Percentiles rank a stretch among this genome's conserved stretches.
phyloP scores from a whole-genome alignment of 495 filamentous ascomycete genomes.

The Aspergillus ellipticus region DNA sequence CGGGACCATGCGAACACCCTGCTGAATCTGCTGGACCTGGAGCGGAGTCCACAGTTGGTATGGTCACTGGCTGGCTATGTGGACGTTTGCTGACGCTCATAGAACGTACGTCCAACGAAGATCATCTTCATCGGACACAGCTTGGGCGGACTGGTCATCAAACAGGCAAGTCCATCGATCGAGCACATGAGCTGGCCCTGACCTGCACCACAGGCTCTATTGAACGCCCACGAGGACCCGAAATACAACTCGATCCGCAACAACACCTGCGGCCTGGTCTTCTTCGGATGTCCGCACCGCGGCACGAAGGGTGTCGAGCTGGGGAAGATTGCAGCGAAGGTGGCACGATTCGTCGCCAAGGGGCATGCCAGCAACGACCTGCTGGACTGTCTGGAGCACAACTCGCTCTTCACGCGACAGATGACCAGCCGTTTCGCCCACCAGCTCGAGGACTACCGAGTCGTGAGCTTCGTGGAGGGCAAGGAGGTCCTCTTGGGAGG shows the following conservation, averaged over 20 bases:
- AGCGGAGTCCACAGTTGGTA: slow-evolving; percentile 28
- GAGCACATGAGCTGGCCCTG: neutral
- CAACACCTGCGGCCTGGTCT: slow-evolving; percentile 40
- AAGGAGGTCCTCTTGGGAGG: slow-evolving; percentile 36
- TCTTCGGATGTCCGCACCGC: slow-evolving; percentile 46
- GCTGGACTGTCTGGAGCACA: slow-evolving; percentile 33
- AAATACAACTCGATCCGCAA: slow-evolving; percentile 36
- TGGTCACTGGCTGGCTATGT: neutral
- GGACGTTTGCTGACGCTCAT: neutral
- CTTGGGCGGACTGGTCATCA: slow-evolving; percentile 43
- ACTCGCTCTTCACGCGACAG: slow-evolving; percentile 38
- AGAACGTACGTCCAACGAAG: slow-evolving; percentile 24
- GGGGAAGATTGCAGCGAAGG: slow-evolving; percentile 36
- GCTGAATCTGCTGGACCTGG: slow-evolving; percentile 34
- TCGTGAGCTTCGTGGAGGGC: slow-evolving; percentile 43
- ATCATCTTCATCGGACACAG: slow-evolving; percentile 48
- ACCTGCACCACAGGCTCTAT: slow-evolving; percentile 26
- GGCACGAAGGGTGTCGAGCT: slow-evolving; percentile 39
- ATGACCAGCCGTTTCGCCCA: slow-evolving; percentile 36
- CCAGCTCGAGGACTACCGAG: slow-evolving; percentile 37
- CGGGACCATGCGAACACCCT: slow-evolving; percentile 39
- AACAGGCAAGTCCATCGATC: slow-evolving; percentile 31
- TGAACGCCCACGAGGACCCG: slow-evolving; percentile 41
- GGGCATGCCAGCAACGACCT: slow-evolving; percentile 36
- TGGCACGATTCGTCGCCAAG: slow-evolving; percentile 32